Percentiles rank a stretch among this genome's conserved stretches.
phyloP scores from a whole-genome alignment of 345 rosid species.

The Arabidopsis thaliana region DNA sequence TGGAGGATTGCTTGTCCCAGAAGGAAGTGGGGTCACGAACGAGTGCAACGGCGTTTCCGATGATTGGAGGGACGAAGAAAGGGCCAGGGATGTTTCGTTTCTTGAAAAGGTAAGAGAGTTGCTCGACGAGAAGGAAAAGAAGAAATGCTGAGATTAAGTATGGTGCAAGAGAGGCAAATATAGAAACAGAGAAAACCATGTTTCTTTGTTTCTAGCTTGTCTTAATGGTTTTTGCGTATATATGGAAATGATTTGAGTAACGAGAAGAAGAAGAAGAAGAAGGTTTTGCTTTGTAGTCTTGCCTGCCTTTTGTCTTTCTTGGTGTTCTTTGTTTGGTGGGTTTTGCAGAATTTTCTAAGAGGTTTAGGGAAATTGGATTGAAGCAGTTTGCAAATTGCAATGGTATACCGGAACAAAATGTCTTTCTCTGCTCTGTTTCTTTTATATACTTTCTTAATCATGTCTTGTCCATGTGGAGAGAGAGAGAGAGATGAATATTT shows the following conservation, averaged over 20 bases:
- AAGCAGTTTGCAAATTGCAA: conserved; percentile 5
- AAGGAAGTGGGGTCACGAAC: conserved; percentile 66
- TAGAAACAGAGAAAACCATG: conserved; percentile 17
- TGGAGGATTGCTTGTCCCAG: conserved; percentile 68
- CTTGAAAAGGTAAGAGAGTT: conserved; percentile 60
- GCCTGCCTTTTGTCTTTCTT: conserved; percentile 12
- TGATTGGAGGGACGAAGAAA: conserved; percentile 56
- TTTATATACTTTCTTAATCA: neutral
- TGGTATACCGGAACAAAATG: conserved; percentile 24
- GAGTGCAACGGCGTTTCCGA: conserved; percentile 65
- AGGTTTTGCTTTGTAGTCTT: conserved; percentile 29
- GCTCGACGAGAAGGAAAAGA: conserved; percentile 56
- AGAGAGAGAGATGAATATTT: neutral
- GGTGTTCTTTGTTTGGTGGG: conserved; percentile 13
- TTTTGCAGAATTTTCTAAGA: conserved; percentile 31
- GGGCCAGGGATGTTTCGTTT: conserved; percentile 75
- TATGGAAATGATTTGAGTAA: conserved; percentile 8
- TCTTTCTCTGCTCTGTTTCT: conserved; percentile 7
- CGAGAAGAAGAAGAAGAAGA: conserved; percentile 6
- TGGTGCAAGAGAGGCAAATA: conserved; percentile 34
- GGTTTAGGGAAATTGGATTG: conserved; percentile 27
- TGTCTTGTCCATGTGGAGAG: neutral
- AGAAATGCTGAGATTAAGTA: conserved; percentile 45
- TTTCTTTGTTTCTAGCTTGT: neutral
- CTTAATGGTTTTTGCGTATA: conserved; percentile 1